Base-by-base conservation (phyloP, 1,284 basidiomycete genomes). In the Malassezia equina region DNA sequence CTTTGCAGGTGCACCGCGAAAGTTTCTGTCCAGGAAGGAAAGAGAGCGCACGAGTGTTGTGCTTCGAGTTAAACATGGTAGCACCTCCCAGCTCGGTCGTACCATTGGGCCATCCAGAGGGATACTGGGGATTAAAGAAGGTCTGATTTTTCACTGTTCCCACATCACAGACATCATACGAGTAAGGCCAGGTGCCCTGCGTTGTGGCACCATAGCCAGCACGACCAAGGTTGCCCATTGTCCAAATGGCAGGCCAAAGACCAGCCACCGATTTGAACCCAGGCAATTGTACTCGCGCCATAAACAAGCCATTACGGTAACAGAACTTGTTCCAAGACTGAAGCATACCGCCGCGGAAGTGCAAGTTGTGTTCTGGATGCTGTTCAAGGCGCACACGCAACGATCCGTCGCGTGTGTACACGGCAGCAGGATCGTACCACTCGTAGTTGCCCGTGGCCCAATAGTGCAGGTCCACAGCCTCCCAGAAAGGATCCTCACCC, bases 221-320 rank as follows among this genome's bases (percentile, higher is more conserved):
- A 12, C 69, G 62, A 7, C 71, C 71, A 2, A 73, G 59, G 67
- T 93, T 93, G 3, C 89, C 89, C 86, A 94, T 87, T 6, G 85
- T 87, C 89, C 89, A 91, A 57, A 63, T 58, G 5, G 70, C 71
- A 21, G 86, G 85, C 86, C 86, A 88, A 28, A 86, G 78, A 36
- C 78, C 78, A n/a, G 75, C 67, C 6, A 75, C 69, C 52, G 79
- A 79, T 66, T 80, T 82, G 15, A 77, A 76, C 0, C 91, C 93
- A 0, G 93, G 91, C 7, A 95, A 77, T n/a, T 80, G 81, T n/a
- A 90, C 83, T 4, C 63, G 55, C 3, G 51, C 82, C 73, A 91
- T 88, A 52, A 95, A 79, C 71, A 90, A 90, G 1, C 90, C 91
- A 0, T 87, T 88, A 3, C 85, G 93, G 76, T 93, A 95, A 77